Base-by-base conservation (phyloP, 441 rosid genomes). In the Jatropha podagrica region DNA sequence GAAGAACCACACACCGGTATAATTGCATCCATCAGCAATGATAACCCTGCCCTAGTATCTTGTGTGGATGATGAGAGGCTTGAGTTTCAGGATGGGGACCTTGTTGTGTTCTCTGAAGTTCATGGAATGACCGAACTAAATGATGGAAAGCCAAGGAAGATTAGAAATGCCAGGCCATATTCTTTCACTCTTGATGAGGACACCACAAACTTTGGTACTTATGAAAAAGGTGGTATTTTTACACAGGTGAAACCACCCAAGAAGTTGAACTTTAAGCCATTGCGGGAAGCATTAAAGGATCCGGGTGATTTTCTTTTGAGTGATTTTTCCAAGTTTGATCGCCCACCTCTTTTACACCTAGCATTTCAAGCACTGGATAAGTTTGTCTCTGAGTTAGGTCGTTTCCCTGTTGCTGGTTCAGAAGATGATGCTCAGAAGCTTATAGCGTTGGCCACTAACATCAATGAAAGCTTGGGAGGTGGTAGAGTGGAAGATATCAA, bases 21-120 rank as follows among this genome's bases (percentile, higher is more conserved):
- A 70, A 85, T 94, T 79, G 97, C 97, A 26, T 92, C 98, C 78
- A 88, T 94, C 80, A 89, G 93, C 79, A 92, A 92, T 80, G 98
- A 92, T 80, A 88, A 90, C 72, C 90, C 87, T 56, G 95, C 97
- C 0, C 82, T 94, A 55, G 88, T 92, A 64, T 91, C 95, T 2
- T 94, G 95, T 77, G 94, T 94, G 46, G 98, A 92, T 42, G 97
- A 94, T 85, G 97, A 94, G 84, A 90, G 97, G 80, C 95, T 94
- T 75, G 97, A 91, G 78, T 91, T 94, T 85, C 89, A 92, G 80
- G 98, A 94, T 78, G 98, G 97, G 46, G 97, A 94, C 83, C 84
- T 89, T 74, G 98, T 94, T 81, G 84, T 91, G 77, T 94, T 94
- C 89, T 88, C 96, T 54, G 97, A 92, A 86, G 90, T 94, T 77